phyloP scores from a whole-genome alignment of 139 green algal species.

The Closterium sp. region DNA sequence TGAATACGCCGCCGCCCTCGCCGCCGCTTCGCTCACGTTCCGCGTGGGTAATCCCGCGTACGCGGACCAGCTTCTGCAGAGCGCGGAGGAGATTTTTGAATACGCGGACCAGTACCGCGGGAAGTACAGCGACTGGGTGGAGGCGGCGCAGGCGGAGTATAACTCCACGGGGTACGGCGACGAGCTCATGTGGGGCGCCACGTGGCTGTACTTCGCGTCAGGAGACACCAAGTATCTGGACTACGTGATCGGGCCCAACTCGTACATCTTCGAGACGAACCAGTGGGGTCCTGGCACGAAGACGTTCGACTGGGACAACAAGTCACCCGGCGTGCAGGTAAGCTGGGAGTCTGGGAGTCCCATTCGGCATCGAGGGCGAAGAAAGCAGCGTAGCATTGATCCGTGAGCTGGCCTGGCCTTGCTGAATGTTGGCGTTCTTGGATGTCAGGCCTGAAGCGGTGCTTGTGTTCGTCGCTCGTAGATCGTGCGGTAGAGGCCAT shows the following conservation, averaged over 20 bases:
- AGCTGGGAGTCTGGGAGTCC: neutral
- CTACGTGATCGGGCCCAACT: slow-evolving; percentile 26
- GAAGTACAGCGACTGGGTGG: slow-evolving; percentile 59
- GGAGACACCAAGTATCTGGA: slow-evolving; percentile 58
- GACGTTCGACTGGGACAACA: slow-evolving; percentile 39
- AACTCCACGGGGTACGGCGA: slow-evolving; percentile 58
- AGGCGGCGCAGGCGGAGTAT: slow-evolving; percentile 41
- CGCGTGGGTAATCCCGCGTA: slow-evolving; percentile 55
- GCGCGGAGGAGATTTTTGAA: slow-evolving; percentile 57
- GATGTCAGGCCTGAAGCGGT: neutral
- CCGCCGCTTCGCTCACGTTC: slow-evolving; percentile 65
- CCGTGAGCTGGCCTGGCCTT: neutral
- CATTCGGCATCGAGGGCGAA: neutral
- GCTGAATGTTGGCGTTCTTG: neutral
- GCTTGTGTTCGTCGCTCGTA: neutral
- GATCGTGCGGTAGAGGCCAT: neutral
- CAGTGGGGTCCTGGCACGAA: neutral
- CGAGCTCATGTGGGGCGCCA: slow-evolving; percentile 69
- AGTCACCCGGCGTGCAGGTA: slow-evolving; percentile 29
- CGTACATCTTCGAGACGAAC: slow-evolving; percentile 4
- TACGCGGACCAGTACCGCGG: slow-evolving; percentile 56
- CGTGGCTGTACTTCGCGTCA: slow-evolving; percentile 70
- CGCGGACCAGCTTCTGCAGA: slow-evolving; percentile 51
- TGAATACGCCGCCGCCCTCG: slow-evolving; percentile 65
- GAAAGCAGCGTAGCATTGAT: neutral